A percentile compares a stretch with the other conserved stretches of the same genome.
Evolutionary conservation across 2,329 filamentous ascomycete genomes (phyloP).

Genomic region (Camillea tinctor): DNA sequence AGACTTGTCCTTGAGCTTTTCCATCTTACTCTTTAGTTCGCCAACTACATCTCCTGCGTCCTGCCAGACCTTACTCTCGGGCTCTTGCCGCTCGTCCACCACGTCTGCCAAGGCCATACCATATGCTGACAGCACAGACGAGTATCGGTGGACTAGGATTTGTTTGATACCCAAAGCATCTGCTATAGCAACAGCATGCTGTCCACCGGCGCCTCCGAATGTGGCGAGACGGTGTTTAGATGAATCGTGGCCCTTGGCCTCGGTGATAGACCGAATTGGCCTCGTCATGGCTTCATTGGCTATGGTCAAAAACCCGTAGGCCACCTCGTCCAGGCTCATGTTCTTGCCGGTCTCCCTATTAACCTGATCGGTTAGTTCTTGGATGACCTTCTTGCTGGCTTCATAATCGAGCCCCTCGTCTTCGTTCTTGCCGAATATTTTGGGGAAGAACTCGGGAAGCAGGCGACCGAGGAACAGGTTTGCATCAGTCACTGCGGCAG

Average conservation of each 20-base stretch:
- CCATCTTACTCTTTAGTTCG: conserved; percentile 71
- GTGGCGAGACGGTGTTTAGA: conserved; percentile 87
- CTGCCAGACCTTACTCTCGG: conserved; percentile 62
- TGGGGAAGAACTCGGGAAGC: conserved; percentile 88
- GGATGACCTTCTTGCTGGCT: conserved; percentile 72
- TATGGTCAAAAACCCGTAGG: conserved; percentile 84
- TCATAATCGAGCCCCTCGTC: conserved; percentile 75
- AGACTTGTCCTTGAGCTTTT: conserved; percentile 76
- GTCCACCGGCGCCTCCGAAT: conserved; percentile 88
- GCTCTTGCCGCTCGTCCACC: conserved; percentile 85
- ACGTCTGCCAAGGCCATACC: conserved; percentile 93
- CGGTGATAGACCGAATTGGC: conserved; percentile 85
- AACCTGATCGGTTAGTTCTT: conserved; percentile 73
- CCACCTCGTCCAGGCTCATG: conserved; percentile 81
- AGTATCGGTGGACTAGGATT: conserved; percentile 83
- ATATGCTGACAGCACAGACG: conserved; percentile 85
- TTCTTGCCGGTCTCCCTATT: conserved; percentile 70
- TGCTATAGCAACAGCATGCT: conserved; percentile 89
- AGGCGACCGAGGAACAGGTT: conserved; percentile 83
- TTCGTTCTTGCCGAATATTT: conserved; percentile 91
- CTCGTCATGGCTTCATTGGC: conserved; percentile 91
- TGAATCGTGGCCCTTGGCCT: conserved; percentile 89
- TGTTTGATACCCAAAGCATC: conserved; percentile 80
- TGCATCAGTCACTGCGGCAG: conserved; percentile 89
- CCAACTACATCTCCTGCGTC: conserved; percentile 56